phyloP scores from a whole-genome alignment of 345 rosid species.

The Cochlearia excelsa region DNA sequence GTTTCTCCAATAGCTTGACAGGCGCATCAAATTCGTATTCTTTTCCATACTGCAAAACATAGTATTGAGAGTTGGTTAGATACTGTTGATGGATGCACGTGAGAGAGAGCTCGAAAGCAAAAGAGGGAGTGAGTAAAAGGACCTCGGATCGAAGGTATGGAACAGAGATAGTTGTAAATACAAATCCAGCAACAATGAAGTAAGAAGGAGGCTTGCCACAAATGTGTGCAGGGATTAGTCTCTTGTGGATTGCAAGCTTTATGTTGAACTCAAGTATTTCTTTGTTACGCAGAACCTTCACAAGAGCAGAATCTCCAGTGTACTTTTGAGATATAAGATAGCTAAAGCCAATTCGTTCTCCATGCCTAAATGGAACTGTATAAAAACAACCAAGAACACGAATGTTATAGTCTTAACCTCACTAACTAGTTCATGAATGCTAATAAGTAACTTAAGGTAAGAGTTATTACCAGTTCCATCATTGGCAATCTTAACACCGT shows the following conservation, averaged over 20 bases:
- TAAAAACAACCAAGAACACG: conserved; percentile 18
- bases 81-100: not conserved
- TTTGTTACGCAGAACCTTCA: conserved; percentile 74
- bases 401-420: conserved; percentile 5
- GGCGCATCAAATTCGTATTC: conserved; percentile 96
- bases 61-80: conserved; percentile 10
- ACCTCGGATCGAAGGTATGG: conserved; percentile 98
- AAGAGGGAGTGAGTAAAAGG: conserved; percentile 16
- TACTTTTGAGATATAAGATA: conserved; percentile 90
- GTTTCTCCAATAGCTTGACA: conserved; percentile 82
- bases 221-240: conserved; percentile 82
- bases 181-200: conserved; percentile 89
- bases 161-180: conserved; percentile 77
- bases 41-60: conserved; percentile 72
- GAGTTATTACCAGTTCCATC: conserved; percentile 80
- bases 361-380: conserved; percentile 92
- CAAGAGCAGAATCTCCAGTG: conserved; percentile 74
- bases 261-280: conserved; percentile 63
- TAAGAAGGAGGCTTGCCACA: conserved; percentile 80
- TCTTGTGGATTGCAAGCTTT: conserved; percentile 80
- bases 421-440: not conserved
- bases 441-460: not conserved
- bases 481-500: conserved; percentile 78
- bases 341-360: conserved; percentile 92
- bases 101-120: not conserved